phyloP scores from a whole-genome alignment of 495 filamentous ascomycete species.

The Achaetomiella virescens region DNA sequence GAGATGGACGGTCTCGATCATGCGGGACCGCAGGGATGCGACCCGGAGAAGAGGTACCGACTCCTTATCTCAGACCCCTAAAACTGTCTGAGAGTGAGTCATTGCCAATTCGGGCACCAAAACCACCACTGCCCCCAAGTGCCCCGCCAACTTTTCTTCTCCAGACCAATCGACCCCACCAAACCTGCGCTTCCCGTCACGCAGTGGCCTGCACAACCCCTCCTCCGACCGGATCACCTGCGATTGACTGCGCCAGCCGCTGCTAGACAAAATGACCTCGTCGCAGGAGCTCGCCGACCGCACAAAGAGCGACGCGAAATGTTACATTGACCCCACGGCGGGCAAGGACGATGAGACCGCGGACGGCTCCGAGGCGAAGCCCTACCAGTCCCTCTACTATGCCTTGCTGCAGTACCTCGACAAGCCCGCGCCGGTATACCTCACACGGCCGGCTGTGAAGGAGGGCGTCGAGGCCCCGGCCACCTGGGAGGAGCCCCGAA shows the following conservation, averaged over 20 bases:
- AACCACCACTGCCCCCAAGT: conserved; percentile 12
- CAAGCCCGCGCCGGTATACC: conserved; percentile 52
- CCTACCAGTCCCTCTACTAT: conserved; percentile 73
- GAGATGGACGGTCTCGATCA: neutral
- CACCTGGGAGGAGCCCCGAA: conserved; percentile 81
- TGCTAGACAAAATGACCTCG: conserved; percentile 28
- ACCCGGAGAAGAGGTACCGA: neutral
- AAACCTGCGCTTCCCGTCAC: conserved; percentile 6
- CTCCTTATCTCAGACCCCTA: conserved; percentile 1
- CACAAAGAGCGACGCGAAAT: conserved; percentile 42
- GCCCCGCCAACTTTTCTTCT: conserved; percentile 26
- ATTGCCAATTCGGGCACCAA: conserved; percentile 5
- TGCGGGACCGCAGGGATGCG: neutral
- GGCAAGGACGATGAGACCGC: conserved; percentile 62
- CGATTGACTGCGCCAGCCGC: conserved; percentile 13
- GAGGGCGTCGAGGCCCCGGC: conserved; percentile 40
- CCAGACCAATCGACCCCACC: conserved; percentile 14
- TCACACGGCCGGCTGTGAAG: conserved; percentile 63
- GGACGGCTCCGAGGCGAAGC: conserved; percentile 61
- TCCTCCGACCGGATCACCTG: conserved; percentile 4
- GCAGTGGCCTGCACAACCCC: conserved; percentile 4
- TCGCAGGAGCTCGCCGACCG: conserved; percentile 39
- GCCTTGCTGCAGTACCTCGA: conserved; percentile 69
- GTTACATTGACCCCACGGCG: conserved; percentile 74
- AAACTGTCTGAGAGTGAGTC: conserved; percentile 12